phyloP scores from a whole-genome alignment of 1,139 yeast species.

The Yamadazyma dushanensis region DNA sequence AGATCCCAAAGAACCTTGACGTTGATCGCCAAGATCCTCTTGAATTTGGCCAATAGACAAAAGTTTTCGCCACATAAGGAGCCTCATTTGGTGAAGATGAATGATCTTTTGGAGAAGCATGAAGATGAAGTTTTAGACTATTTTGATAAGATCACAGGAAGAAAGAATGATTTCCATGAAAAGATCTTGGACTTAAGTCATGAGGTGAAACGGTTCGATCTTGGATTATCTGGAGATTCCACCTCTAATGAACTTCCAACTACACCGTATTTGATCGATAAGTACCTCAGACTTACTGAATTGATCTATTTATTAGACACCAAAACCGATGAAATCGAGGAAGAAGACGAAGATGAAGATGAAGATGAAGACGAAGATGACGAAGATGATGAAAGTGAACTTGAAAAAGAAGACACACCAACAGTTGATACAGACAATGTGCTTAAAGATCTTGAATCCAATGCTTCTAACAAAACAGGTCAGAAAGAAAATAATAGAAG shows the following conservation, averaged over 20 bases:
- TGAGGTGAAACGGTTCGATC: conserved; percentile 51
- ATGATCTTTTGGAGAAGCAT: conserved; percentile 61
- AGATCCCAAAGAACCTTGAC: conserved; percentile 76
- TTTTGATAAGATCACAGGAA: conserved; percentile 70
- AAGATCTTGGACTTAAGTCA: conserved; percentile 59
- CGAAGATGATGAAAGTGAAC: background rate
- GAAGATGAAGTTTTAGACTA: conserved; percentile 61
- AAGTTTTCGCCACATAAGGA: conserved; percentile 76
- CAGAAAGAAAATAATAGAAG: conserved; percentile 7
- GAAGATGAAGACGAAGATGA: conserved; percentile 8
- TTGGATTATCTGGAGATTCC: conserved; percentile 46
- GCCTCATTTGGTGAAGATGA: conserved; percentile 73
- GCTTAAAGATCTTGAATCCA: background rate
- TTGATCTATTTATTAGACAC: conserved; percentile 46
- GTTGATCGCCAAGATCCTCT: conserved; percentile 74
- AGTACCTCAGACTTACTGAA: conserved; percentile 60
- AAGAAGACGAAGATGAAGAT: conserved; percentile 9
- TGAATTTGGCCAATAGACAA: conserved; percentile 78
- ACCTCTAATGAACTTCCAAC: conserved; percentile 60
- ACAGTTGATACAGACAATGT: conserved; percentile 1
- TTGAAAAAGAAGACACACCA: conserved; percentile 4
- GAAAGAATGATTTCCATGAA: conserved; percentile 65
- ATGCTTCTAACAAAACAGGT: too few species aligned
- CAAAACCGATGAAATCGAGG: conserved; percentile 8
- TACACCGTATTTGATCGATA: conserved; percentile 68